Percentiles rank a stretch among this genome's conserved stretches.
Conservation (phyloP, 2,329 filamentous ascomycete species). For the Colletotrichum tamarilloi region DNA sequence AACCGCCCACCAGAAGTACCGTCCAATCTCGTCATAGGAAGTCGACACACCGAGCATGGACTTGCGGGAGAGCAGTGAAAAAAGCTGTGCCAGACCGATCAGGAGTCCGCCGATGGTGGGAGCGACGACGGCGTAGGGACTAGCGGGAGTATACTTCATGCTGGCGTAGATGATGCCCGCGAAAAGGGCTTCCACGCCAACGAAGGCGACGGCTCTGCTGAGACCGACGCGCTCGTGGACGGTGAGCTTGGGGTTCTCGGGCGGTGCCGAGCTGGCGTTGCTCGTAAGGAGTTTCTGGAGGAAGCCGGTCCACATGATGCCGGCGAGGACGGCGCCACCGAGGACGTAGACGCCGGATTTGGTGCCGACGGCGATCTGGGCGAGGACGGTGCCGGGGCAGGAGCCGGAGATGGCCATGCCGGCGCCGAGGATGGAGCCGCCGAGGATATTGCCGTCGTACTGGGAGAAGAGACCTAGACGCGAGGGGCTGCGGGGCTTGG, state of each 20-base stretch:
- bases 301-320: conserved; percentile 61
- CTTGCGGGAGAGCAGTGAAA: conserved; percentile 64
- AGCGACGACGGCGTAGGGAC: conserved; percentile 46
- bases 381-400: conserved; percentile 73
- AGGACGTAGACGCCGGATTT: conserved; percentile 63
- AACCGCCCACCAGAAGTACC: conserved; percentile 60
- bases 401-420: conserved; percentile 75
- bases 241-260: conserved; percentile 42
- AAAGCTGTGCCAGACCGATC: conserved; percentile 68
- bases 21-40: conserved; percentile 70
- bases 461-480: conserved; percentile 62
- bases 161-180: conserved; percentile 53
- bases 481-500: conserved; percentile 62
- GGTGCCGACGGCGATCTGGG: conserved; percentile 67
- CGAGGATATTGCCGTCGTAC: conserved; percentile 74
- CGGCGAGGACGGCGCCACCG: conserved; percentile 65
- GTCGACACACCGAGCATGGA: conserved; percentile 70
- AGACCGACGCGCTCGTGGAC: conserved; percentile 55
- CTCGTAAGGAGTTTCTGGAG: conserved; percentile 49
- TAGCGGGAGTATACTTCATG: conserved; percentile 45
- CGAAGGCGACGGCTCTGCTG: conserved; percentile 48
- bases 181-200: conserved; percentile 56
- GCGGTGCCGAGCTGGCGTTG: conserved; percentile 40
- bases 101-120: conserved; percentile 67
- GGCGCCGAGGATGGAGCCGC: conserved; percentile 70